These are phyloP conservation scores for Pythium vanterpoolii DNA, from an alignment of 352 stramenopile genomes.

Conservation along the genomic window DNA sequence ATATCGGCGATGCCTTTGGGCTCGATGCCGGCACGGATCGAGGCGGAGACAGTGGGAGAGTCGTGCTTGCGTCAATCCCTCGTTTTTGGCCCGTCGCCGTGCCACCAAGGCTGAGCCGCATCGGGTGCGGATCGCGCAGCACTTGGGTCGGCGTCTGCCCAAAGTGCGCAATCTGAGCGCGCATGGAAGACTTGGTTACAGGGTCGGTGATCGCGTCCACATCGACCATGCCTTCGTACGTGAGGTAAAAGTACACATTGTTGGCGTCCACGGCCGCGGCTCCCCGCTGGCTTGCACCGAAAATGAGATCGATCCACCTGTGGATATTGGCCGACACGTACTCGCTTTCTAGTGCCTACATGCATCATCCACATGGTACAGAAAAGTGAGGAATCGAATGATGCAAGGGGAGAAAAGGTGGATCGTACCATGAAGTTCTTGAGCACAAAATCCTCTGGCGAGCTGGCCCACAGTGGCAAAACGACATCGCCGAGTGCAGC, in stretches of 20 bases:
- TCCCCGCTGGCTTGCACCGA: slow-evolving; percentile 72
- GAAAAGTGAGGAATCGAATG: neutral
- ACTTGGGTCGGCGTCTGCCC: slow-evolving; percentile 97
- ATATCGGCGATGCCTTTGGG: neutral
- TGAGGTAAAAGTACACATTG: slow-evolving; percentile 99
- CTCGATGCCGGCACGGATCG: neutral
- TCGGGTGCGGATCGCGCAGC: slow-evolving; percentile 84
- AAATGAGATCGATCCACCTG: slow-evolving; percentile 89
- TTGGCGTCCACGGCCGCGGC: slow-evolving; percentile 88
- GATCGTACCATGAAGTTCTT: slow-evolving; percentile 76
- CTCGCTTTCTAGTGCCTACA: slow-evolving; percentile 78
- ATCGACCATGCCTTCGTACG: slow-evolving; percentile 98
- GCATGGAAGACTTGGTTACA: slow-evolving; percentile 91
- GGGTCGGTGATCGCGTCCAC: slow-evolving; percentile 94
- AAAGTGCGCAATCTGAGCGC: slow-evolving; percentile 98
- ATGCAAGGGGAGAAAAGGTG: neutral
- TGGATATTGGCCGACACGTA: slow-evolving; percentile 82
- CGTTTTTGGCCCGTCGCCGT: neutral
- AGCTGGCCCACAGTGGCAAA: slow-evolving; percentile 88
- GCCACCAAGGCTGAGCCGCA: slow-evolving; percentile 28
- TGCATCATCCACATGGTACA: neutral
- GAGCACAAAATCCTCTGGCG: slow-evolving; percentile 79
- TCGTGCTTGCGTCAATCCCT: neutral
- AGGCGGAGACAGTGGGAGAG: neutral
- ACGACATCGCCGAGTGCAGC: slow-evolving; percentile 91